Evolutionary conservation across 306 rosid genomes (phyloP), one percentile per base, ranked within the genome.

Genomic region (Coriaria nepalensis): DNA sequence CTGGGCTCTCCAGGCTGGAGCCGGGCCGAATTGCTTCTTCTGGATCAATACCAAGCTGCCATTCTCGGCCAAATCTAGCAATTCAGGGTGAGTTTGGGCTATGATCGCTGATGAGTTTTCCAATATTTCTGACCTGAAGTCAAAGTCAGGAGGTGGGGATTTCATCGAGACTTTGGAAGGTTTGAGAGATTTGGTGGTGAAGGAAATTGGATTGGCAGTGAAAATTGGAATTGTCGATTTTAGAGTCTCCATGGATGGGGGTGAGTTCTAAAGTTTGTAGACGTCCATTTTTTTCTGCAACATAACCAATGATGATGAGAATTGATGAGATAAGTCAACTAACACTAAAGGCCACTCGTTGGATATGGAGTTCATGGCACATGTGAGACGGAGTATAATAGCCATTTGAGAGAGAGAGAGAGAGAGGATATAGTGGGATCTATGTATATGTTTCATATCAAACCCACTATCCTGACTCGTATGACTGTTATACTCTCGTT

Each of bases 1-100:
- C 12, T 78, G 70, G 15, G 78, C 48, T 49, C 93, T 67, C 96
- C 95, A 83, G 5, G 78, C 60, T 3, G 92, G 95, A 0, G 81
- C 79, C 6, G 95, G 87, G 0, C 95, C 92, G 12, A 76, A 85
- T 59, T 54, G 65, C 46, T 68, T 77, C 77, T 79, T 85, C 67
- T 77, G 81, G 6, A 85, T 52, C 85, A 85, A 58, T 39, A 84
- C 76, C 84, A 90, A 73, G 55, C 47, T 73, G 20, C 95, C 94
- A 56, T 69, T 74, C 7, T 69, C 70, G 4, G 87, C 90, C 62
- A 90, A 73, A 60, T 90, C 95, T 36, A 81, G 92, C 70, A 79
- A 59, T 52, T 73, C 74, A 0, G 95, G 95, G 68, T 84, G 84
- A 37, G 66, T 52, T 60, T 48, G 64, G 32, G 80, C 85, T 7